Evolutionary conservation across 139 green algal genomes (phyloP), one percentile per base, ranked within the genome.

Genomic region (Chlamydomonas applanata): DNA sequence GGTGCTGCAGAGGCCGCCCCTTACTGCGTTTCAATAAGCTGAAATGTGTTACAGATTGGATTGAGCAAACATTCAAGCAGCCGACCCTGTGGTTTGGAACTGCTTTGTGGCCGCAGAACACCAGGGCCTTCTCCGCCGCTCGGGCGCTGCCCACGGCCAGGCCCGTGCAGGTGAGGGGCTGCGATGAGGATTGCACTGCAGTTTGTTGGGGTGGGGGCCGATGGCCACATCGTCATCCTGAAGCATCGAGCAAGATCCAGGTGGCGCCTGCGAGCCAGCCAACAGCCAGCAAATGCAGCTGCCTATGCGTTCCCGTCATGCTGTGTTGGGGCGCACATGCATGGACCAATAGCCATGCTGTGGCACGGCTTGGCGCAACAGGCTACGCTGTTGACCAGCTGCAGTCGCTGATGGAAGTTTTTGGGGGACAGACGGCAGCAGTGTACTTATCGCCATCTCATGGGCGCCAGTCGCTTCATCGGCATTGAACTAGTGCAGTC

Each of bases 81-180:
- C 7, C 40, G 7, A 49, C 7, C 40, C 7, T 49, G 40, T 11
- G 40, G 40, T 49, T 7, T 49, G 40, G 40, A 49, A 49, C 40
- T 49, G 40, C 40, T 11, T 49, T 61, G 53, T 66, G 59, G 20
- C 25, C 67, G 75, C 75, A 80, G 75, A 35, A 60, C 53, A 49
- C 59, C 65, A 71, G 79, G 25, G 69, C 79, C n/a, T 85, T 85
- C 79, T 82, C 74, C 53, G 57, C 79, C 40, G 71, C 71, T 25
- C 24, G 76, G 69, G 49, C 72, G 36, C 68, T 86, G 75, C 76
- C 80, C 22, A 62, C 56, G 34, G 76, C 72, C 25, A 45, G 76
- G 2, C 80, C 80, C 4, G 68, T 86, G 70, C 67, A 79, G 76
- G 76, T 83, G 56, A 61, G 67, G 40, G 59, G 13, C 53, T 62